Evolutionary conservation across 768 basidiomycete genomes (phyloP).

Genomic region (Suillus decipiens): DNA sequence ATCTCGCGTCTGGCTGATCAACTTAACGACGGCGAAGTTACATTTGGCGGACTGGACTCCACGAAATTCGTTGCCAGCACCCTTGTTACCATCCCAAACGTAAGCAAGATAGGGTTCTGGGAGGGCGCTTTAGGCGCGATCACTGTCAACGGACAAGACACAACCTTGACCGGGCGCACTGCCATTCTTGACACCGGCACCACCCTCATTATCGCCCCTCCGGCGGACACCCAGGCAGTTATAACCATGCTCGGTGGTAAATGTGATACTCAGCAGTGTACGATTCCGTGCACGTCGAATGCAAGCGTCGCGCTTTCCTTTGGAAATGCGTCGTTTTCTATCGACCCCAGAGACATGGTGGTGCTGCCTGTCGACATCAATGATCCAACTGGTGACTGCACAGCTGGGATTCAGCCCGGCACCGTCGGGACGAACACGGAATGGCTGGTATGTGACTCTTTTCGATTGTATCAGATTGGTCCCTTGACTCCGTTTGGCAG

Average conservation of each 20-base stretch:
- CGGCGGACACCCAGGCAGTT: constrained; percentile 54
- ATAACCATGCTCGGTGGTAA: constrained; percentile 60
- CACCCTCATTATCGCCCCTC: constrained; percentile 44
- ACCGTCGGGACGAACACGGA: constrained; percentile 56
- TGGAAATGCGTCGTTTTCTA: constrained; percentile 57
- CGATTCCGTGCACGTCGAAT: constrained; percentile 64
- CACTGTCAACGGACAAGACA: constrained; percentile 55
- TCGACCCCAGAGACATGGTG: constrained; percentile 66
- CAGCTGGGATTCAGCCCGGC: constrained; percentile 69
- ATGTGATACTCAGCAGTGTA: constrained; percentile 52
- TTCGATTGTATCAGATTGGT: not conserved
- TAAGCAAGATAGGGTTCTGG: constrained; percentile 78
- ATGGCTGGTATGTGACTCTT: constrained; percentile 60
- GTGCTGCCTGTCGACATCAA: constrained; percentile 55
- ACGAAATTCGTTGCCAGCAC: constrained; percentile 66
- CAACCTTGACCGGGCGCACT: constrained; percentile 59
- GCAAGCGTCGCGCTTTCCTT: constrained; percentile 57
- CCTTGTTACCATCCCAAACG: constrained; percentile 60
- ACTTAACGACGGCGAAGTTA: constrained; percentile 71
- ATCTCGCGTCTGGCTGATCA: constrained; percentile 72
- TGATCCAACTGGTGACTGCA: constrained; percentile 59
- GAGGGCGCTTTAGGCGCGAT: constrained; percentile 64
- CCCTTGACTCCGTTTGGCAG: constrained; percentile 16
- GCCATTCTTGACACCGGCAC: constrained; percentile 64
- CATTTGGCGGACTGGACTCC: constrained; percentile 75